A percentile compares a stretch with the other conserved stretches of the same genome.
These are phyloP conservation scores for Aspergillus ustus DNA, from an alignment of 2,329 filamentous ascomycete species.

Conservation along the genomic window DNA sequence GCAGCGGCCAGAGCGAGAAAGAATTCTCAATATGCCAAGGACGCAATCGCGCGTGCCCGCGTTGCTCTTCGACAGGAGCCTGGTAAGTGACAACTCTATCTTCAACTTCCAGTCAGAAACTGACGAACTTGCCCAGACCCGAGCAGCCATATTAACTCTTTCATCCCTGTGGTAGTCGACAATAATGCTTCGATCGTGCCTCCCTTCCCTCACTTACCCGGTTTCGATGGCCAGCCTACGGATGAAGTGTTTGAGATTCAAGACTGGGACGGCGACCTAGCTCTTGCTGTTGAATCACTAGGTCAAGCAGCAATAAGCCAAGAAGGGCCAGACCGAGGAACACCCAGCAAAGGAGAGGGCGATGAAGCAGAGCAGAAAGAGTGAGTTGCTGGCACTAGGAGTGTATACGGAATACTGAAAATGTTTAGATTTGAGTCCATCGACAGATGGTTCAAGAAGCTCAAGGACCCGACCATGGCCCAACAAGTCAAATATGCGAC, in stretches of 20 bases:
- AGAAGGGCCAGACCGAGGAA: not conserved
- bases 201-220: not conserved
- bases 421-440: slow-evolving; percentile 17
- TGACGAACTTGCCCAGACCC: not conserved
- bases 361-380: not conserved
- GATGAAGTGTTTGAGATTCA: not conserved
- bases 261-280: not conserved
- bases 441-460: slow-evolving; percentile 12
- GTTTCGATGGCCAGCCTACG: not conserved
- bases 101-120: not conserved
- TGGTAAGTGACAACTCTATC: not conserved
- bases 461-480: slow-evolving; percentile 14
- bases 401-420: not conserved
- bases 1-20: not conserved
- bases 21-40: not conserved
- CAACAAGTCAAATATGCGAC: slow-evolving; percentile 17
- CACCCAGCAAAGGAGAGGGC: not conserved
- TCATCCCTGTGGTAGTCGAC: no score
- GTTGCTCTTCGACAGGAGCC: not conserved
- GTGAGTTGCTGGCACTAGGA: not conserved
- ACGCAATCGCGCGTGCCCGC: not conserved
- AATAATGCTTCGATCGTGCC: not conserved
- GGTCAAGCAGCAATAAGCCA: not conserved
- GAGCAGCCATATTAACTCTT: not conserved
- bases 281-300: not conserved